Evolutionary conservation across 2,329 filamentous ascomycete genomes (phyloP), one percentile per base, ranked within the genome.

Genomic region (Diaporthe australafricana): DNA sequence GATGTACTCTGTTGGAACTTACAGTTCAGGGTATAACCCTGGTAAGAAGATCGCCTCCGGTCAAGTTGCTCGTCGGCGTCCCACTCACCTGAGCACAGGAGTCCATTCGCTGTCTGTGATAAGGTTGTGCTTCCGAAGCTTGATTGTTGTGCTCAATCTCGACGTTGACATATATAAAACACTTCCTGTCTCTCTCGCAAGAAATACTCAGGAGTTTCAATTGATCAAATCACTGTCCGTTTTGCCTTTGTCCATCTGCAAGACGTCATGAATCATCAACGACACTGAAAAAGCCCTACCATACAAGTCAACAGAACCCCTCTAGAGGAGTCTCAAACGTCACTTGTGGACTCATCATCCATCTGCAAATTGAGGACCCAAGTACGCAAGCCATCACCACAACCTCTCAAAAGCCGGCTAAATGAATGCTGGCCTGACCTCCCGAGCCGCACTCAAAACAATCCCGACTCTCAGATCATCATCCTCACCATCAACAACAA

Each of bases 371-470:
- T 4, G 17, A 40, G 6, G 25, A 9, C 16, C 25, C 16, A 38
- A 25, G 17, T 40, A 57, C 40, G 8, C 42, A 12, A 9, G 27
- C 25, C 30, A 25, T 5, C 27, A 8, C 20, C 57, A 25, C 8
- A 17, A 22, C 4, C 38, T 45, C 25, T 6, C 5, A 48, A 3
- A 2, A 32, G 16, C n/a, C 45, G 25, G 17, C 25, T 72, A 47
- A 45, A 73, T 73, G 70, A 47, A 14, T 45, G 45, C 65, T 6
- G 65, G 65, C 30, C 45, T 60, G 14, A 25, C 57, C 32, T 50
- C 70, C 30, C 70, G 63, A 47, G 48, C 65, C 56, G 57, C 57
- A 60, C 52, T 66, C 8, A 70, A 62, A 55, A 55, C 57, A 56
- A 42, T 70, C 38, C 67, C 57, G n/a, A 52, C 67, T 11, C 35